Conservation (phyloP, 176 grass and related monocot genomes). For the Canna indica region DNA sequence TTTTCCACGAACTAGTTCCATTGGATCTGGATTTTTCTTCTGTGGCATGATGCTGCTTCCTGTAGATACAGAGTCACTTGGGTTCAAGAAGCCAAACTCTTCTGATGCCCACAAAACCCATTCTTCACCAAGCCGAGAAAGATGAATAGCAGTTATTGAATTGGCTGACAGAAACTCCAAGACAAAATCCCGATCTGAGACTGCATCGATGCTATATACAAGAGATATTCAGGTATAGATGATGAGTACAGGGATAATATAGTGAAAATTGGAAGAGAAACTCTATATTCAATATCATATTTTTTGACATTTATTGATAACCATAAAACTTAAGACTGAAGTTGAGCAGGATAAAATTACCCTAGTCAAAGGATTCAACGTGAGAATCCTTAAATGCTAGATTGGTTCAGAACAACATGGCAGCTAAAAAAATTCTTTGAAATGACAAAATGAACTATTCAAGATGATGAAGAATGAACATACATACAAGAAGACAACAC, state of each 20-base stretch:
- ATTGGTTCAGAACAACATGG: neutral
- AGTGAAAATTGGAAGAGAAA: neutral
- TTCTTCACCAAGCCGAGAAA: constrained; percentile 94
- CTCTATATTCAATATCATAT: neutral
- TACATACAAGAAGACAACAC: neutral
- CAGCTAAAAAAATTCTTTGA: neutral
- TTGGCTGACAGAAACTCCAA: constrained; percentile 88
- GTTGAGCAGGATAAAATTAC: neutral
- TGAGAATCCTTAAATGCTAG: neutral
- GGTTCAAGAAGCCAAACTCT: constrained; percentile 78
- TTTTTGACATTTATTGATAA: neutral
- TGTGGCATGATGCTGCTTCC: constrained; percentile 95
- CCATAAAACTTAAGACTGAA: neutral
- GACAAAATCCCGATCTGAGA: constrained; percentile 96
- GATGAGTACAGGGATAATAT: neutral
- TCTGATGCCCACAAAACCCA: constrained; percentile 99
- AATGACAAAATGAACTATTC: neutral
- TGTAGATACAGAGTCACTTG: constrained; percentile 63
- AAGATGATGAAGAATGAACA: neutral
- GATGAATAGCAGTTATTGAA: constrained; percentile 75
- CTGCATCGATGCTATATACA: constrained; percentile 77
- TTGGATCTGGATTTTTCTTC: constrained; percentile 90
- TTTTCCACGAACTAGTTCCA: constrained; percentile 94
- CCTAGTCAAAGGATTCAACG: neutral
- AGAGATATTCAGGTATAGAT: neutral